These are phyloP conservation scores for Nakazawaea laoshanensis DNA, from an alignment of 805 yeast species.

Conservation along the genomic window DNA sequence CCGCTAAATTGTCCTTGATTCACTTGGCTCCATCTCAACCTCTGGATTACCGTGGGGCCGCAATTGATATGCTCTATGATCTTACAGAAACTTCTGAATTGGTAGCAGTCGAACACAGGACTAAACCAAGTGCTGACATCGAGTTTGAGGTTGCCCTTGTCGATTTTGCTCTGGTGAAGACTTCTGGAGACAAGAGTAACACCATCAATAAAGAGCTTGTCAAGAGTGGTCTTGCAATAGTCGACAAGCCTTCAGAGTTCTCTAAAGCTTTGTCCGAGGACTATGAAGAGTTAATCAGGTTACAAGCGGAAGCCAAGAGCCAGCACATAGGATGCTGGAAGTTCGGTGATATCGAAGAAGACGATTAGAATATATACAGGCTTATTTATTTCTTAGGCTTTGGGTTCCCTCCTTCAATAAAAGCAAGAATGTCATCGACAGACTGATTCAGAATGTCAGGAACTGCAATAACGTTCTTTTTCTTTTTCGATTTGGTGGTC, in stretches of 20 bases:
- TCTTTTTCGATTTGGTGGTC: constrained; percentile 14
- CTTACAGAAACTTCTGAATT: constrained; percentile 38
- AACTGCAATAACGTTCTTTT: constrained; percentile 27
- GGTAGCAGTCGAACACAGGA: constrained; percentile 43
- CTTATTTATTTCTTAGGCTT: constrained; percentile 19
- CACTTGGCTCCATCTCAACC: constrained; percentile 50
- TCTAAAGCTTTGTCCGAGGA: constrained; percentile 28
- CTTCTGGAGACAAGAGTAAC: constrained; percentile 43
- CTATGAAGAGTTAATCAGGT: constrained; percentile 28
- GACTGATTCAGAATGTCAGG: constrained; percentile 57
- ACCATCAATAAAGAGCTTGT: constrained; percentile 56
- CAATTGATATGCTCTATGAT: constrained; percentile 46
- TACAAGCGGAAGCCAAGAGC: constrained; percentile 41
- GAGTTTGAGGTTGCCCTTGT: constrained; percentile 47
- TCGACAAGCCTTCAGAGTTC: constrained; percentile 26
- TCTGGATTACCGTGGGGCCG: constrained; percentile 45
- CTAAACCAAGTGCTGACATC: constrained; percentile 26
- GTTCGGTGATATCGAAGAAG: constrained; percentile 62
- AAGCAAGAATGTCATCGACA: constrained; percentile 64
- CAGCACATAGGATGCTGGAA: constrained; percentile 63
- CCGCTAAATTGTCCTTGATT: constrained; percentile 43
- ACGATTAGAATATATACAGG: constrained; percentile 23
- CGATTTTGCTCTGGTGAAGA: constrained; percentile 37
- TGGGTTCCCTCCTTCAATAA: constrained; percentile 49
- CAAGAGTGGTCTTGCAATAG: constrained; percentile 51